Base-by-base conservation (phyloP, 1,139 yeast species). In the Saccharomycopsis hybrid region DNA sequence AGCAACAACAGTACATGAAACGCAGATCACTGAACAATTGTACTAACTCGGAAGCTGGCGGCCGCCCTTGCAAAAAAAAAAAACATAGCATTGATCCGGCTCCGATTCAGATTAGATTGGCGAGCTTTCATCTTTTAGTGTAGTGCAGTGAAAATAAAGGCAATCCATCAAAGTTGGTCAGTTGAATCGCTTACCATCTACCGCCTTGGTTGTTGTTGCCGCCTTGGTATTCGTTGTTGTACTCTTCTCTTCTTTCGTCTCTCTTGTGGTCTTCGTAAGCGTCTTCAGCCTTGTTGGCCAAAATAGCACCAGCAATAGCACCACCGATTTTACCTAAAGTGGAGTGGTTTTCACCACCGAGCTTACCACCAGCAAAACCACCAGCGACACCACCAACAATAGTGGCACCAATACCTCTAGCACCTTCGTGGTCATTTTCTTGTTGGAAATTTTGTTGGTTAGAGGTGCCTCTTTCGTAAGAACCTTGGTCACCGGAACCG, bases 301-400 rank as follows among this genome's bases (percentile, higher is more conserved):
- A 73, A 56, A 77, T 58, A 33, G 84, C 85, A 60, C 86, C 85
- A 40, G 73, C 77, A 59, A 80, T 58, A 39, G 80, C 83, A 62
- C 86, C 86, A 27, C 73, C 74, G 52, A 78, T 65, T 47, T 76
- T 73, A 50, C 81, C 80, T 39, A 79, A 59, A 24, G 71, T 73
- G 24, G 77, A 69, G 65, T 78, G 83, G 42, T 69, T 68, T 48
- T 66, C 60, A 51, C 79, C 78, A 58, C 77, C 77, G 32, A 62
- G 31, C 57, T 64, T 64, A 46, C 64, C 60, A 48, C 71, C 73
- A 46, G 65, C 70, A 55, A 64, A 68, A 29, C 78, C 82, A 61
- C 85, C 85, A 45, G 78, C 79, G 46, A 75, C 74, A 56, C 81
- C 85, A 57, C 86, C 86, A 46, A 73, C 72, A 40, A 79, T 63